Evolutionary conservation across 1,139 yeast genomes (phyloP), one percentile per base, ranked within the genome.

Genomic region (Tardiomyces blankii): DNA sequence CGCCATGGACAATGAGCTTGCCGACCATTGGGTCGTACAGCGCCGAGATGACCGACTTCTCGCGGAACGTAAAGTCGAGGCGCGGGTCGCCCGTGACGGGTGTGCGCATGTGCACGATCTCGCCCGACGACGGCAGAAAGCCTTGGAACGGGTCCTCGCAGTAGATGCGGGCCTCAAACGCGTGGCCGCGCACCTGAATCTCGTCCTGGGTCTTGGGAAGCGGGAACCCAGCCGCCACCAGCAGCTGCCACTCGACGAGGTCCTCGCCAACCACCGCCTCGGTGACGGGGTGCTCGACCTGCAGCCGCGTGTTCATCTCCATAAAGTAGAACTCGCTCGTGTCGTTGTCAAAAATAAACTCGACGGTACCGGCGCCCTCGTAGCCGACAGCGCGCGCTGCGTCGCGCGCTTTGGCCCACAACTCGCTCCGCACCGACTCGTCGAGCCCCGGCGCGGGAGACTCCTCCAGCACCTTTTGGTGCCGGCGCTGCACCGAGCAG

Each of bases 241-340:
- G 95, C 56, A 87, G 82, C 68, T 87, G 96, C 50, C 95, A 95
- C 52, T 95, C 94, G 40, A 87, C 95, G 50, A 87, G 72, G 68
- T 87, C 96, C 49, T 86, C 89, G 54, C 95, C 95, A 27, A 95
- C 85, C 60, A 87, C 87, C 68, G 84, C 94, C 68, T 87, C 82
- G 45, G 81, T 76, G 54, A 77, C 77, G 43, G 81, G 78, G 60
- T 77, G 82, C 64, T 77, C 82, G 43, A 77, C 81, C 59, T 77
- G 82, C 48, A 77, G 74, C 56, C 82, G 69, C 18, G 82, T 80
- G 64, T 77, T 77, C 66, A 77, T 77, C 61, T 77, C 82, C 63
- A 77, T 76, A 54, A 77, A 77, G 61, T 73, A 77, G 60, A 77
- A 80, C 58, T 78, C 69, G 60, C 74, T 72, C 11, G 57, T 49